These are phyloP conservation scores for Stromatinia cepivora DNA, from an alignment of 2,329 filamentous ascomycete species.

Conservation along the genomic window DNA sequence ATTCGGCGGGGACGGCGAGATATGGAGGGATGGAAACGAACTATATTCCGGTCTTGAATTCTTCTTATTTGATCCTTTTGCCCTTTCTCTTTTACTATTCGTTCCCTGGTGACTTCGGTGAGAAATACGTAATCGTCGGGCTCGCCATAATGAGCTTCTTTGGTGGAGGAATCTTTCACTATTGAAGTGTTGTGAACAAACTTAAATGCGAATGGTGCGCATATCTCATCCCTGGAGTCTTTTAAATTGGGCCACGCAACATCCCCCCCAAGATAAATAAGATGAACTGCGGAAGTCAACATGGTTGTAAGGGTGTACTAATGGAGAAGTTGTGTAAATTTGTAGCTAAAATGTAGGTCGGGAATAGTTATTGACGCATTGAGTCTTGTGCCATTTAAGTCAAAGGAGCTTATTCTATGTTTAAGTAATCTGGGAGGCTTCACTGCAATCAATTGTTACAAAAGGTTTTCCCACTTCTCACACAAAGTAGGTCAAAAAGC, in stretches of 20 bases:
- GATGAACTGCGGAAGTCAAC: not conserved
- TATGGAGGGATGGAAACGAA: not conserved
- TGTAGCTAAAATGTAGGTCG: not conserved
- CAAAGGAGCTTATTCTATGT: not conserved
- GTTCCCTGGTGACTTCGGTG: not conserved
- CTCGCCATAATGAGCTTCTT: not conserved
- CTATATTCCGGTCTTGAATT: not conserved
- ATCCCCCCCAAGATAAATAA: not conserved
- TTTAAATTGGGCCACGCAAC: not conserved
- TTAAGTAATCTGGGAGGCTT: not conserved
- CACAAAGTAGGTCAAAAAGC: not conserved
- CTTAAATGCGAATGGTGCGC: conserved; percentile 1
- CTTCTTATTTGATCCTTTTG: not conserved
- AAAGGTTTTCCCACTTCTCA: no score
- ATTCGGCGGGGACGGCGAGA: not conserved
- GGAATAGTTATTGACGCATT: no score
- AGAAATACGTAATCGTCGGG: not conserved
- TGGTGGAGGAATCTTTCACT: not conserved
- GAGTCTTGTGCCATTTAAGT: not conserved
- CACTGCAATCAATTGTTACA: not conserved
- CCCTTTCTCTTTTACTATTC: not conserved
- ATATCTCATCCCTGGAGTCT: not conserved
- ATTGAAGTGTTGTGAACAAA: not conserved
- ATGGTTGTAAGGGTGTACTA: not conserved
- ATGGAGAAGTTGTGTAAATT: not conserved